phyloP scores from a whole-genome alignment of 352 stramenopile genomes.

The Halophytophthora batemanensis region DNA sequence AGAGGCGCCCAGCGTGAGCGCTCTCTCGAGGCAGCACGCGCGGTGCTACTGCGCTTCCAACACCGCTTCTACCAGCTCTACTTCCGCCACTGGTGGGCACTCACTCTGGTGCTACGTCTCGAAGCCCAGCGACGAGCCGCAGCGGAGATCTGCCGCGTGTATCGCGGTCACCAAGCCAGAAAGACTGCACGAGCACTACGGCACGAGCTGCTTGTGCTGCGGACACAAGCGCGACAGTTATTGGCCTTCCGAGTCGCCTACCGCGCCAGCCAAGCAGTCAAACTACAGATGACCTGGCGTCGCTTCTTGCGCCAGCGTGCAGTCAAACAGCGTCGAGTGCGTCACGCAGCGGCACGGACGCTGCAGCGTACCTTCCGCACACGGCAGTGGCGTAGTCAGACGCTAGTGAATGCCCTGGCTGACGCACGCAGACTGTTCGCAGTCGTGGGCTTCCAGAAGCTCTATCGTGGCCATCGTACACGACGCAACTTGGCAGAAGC shows the following conservation, averaged over 20 bases:
- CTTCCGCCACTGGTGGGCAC: slow-evolving; percentile 31
- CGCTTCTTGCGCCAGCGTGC: slow-evolving; percentile 23
- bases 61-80: slow-evolving; percentile 54
- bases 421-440: slow-evolving; percentile 31
- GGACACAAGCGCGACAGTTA: slow-evolving; percentile 30
- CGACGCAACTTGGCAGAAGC: slow-evolving; percentile 14
- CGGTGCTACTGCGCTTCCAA: slow-evolving; percentile 41
- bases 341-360: slow-evolving; percentile 22
- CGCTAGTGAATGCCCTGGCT: slow-evolving; percentile 32
- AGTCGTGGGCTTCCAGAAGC: slow-evolving; percentile 38
- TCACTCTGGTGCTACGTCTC: slow-evolving; percentile 19
- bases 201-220: slow-evolving; percentile 18
- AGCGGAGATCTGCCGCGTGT: slow-evolving; percentile 34
- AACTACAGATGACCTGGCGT: slow-evolving; percentile 51
- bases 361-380: slow-evolving; percentile 40
- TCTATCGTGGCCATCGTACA: slow-evolving; percentile 32
- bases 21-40: slow-evolving; percentile 37
- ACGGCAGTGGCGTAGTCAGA: slow-evolving; percentile 33
- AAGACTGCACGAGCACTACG: slow-evolving; percentile 24
- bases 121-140: slow-evolving; percentile 31
- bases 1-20: slow-evolving; percentile 36
- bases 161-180: slow-evolving; percentile 33
- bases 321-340: slow-evolving; percentile 20
- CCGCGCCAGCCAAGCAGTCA: slow-evolving; percentile 37
- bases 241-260: slow-evolving; percentile 39